Evolutionary conservation across 2,329 filamentous ascomycete species (phyloP).

Genomic region (Clathrospora elynae): DNA sequence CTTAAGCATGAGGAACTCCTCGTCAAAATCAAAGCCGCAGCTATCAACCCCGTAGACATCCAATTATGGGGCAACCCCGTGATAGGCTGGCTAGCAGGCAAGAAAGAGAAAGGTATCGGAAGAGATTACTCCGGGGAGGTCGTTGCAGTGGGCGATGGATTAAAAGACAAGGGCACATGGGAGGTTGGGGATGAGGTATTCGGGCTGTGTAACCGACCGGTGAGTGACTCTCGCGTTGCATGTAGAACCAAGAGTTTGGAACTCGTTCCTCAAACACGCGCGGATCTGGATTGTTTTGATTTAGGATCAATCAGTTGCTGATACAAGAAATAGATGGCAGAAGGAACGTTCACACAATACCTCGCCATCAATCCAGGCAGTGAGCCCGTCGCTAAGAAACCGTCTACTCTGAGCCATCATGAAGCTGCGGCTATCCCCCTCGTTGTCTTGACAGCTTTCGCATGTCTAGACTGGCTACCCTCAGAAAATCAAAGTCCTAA

Average conservation of each 20-base stretch:
- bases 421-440: slow-evolving; percentile 44
- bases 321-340: slow-evolving; percentile 17
- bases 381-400: slow-evolving; percentile 36
- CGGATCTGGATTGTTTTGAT: background rate
- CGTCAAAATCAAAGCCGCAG: slow-evolving; percentile 51
- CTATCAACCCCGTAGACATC: slow-evolving; percentile 54
- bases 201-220: slow-evolving; percentile 29
- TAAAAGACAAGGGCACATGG: slow-evolving; percentile 24
- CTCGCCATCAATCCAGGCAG: slow-evolving; percentile 20
- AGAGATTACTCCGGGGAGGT: slow-evolving; percentile 54
- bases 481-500: slow-evolving; percentile 5
- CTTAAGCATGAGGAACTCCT: slow-evolving; percentile 37
- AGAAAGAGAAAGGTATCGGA: slow-evolving; percentile 48
- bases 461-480: slow-evolving; percentile 39
- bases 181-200: slow-evolving; percentile 32
- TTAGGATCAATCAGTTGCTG: too few species aligned
- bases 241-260: too few species aligned
- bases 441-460: slow-evolving; percentile 47
- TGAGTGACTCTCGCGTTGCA: background rate
- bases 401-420: slow-evolving; percentile 20
- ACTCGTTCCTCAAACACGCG: background rate
- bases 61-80: slow-evolving; percentile 45
- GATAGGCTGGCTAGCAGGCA: slow-evolving; percentile 31
- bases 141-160: slow-evolving; percentile 35
- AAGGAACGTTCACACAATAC: slow-evolving; percentile 38